Conservation (phyloP, 108 stramenopile genomes). For the Conticribra guillardii region DNA sequence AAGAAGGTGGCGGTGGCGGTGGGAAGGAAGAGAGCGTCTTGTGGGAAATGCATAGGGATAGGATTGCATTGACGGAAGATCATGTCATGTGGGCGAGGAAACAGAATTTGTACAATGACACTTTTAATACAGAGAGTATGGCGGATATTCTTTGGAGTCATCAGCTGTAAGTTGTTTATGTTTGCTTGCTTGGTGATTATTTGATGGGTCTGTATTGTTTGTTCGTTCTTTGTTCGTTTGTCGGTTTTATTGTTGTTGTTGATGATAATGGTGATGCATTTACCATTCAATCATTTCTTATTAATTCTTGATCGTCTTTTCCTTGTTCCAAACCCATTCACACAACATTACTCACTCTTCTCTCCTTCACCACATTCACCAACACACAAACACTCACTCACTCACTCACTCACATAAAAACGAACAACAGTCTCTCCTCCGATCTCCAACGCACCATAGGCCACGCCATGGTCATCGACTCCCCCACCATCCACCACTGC, state of each 20-base stretch:
- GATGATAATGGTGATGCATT: no score
- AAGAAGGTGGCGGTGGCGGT: conserved; percentile 58
- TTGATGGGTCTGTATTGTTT: no score
- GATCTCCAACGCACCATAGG: conserved; percentile 77
- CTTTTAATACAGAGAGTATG: conserved; percentile 83
- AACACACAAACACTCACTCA: no score
- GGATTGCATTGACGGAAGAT: conserved; percentile 71
- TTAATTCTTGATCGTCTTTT: no score
- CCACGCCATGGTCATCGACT: conserved; percentile 79
- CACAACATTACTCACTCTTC: no score
- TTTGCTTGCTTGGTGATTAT: no score
- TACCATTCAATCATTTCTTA: no score
- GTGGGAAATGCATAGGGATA: conserved; percentile 72
- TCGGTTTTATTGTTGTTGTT: background rate
- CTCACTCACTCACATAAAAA: no score
- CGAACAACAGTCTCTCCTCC: conserved; percentile 66
- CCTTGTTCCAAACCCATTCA: no score
- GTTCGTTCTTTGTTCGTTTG: background rate
- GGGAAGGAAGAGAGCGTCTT: conserved; percentile 10
- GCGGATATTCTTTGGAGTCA: conserved; percentile 84
- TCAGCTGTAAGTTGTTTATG: conserved; percentile 67
- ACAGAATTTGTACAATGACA: conserved; percentile 87
- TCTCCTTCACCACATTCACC: no score
- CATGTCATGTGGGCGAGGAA: conserved; percentile 90
- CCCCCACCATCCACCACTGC: conserved; percentile 64